Evolutionary conservation across 768 basidiomycete species (phyloP).

Genomic region (Asterophora lycoperdoides): DNA sequence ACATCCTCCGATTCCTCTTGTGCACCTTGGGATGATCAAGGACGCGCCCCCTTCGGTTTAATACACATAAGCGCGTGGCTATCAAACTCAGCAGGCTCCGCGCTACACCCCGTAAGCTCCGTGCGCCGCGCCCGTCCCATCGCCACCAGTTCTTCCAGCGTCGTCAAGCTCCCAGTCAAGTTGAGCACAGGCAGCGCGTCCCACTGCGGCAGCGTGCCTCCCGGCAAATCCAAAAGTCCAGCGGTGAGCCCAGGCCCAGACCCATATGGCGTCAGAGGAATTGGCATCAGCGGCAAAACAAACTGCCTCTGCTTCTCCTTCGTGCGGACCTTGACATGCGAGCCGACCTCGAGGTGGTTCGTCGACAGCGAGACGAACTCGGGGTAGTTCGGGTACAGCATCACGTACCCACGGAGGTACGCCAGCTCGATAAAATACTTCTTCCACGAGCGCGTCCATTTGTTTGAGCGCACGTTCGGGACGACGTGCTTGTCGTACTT

Average conservation of each 20-base stretch:
- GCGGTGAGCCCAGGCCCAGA: slow-evolving; percentile 11
- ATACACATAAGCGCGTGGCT: slow-evolving; percentile 25
- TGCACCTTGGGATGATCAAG: too few species aligned
- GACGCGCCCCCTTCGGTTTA: not conserved
- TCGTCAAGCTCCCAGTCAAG: slow-evolving; percentile 48
- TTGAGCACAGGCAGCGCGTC: slow-evolving; percentile 63
- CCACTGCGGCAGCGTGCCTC: slow-evolving; percentile 46
- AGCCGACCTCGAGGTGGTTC: slow-evolving; percentile 85
- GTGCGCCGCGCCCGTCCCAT: slow-evolving; percentile 32
- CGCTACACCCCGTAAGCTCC: slow-evolving; percentile 31
- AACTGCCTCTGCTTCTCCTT: slow-evolving; percentile 61
- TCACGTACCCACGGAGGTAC: slow-evolving; percentile 76
- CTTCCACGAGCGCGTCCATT: slow-evolving; percentile 84
- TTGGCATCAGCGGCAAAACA: slow-evolving; percentile 62
- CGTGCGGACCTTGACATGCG: slow-evolving; percentile 64
- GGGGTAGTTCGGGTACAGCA: slow-evolving; percentile 86
- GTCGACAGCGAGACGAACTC: slow-evolving; percentile 75
- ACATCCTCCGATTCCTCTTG: too few species aligned
- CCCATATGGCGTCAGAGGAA: slow-evolving; percentile 21
- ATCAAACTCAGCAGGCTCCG: slow-evolving; percentile 17
- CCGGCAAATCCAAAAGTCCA: slow-evolving; percentile 59
- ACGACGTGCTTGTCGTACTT: slow-evolving; percentile 50
- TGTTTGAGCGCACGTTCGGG: slow-evolving; percentile 73
- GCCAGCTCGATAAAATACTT: slow-evolving; percentile 85
- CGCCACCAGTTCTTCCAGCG: slow-evolving; percentile 27